Evolutionary conservation across 768 basidiomycete species (phyloP), one percentile per base, ranked within the genome.

Genomic region (Porpolomopsis calyptriformis): DNA sequence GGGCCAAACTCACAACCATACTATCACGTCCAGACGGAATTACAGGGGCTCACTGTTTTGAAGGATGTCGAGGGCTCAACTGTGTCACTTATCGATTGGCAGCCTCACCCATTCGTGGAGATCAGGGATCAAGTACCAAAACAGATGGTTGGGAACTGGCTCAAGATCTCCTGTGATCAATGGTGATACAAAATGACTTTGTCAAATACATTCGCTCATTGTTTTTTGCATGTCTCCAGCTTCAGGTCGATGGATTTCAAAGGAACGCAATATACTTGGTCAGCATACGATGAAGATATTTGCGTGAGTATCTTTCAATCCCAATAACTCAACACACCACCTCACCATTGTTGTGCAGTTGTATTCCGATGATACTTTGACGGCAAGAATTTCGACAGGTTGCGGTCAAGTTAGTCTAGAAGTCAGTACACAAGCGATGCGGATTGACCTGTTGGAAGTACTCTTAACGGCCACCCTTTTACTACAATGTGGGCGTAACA

Each of bases 381-480:
- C 58, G 19, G 63, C 68, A 1, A 66, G 68, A 14, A 57, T 77
- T 4, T 62, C 65, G 4, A 67, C 64, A 31, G 55, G 52, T 6
- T 49, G 62, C 6, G 59, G 61, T 39, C 57, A 39, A 1, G 61
- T 74, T 48, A 55, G 60, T 0, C 64, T 78, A n/a, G 70, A 76
- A 47, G 49, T 78, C 34, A 69, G 69, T 0, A 58, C 69, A 4
- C 59, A 67, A 20, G 73, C 73, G 1, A 59, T 77, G 24, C 64
- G 68, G 40, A 57, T 64, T 4, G 67, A 69, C 10, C 63, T 78
- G 20, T 57, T 75, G 2, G 71, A 78, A 29, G 56, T 60, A 3
- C 67, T 64, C 34, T 54, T 78, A 33, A 62, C 76, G 8, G 70
- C 73, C 0, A 66, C 74, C 0, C 55, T 69, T 6, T 59, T 78